Conservation (phyloP, 805 yeast genomes). For the Naumovozyma castellii region DNA sequence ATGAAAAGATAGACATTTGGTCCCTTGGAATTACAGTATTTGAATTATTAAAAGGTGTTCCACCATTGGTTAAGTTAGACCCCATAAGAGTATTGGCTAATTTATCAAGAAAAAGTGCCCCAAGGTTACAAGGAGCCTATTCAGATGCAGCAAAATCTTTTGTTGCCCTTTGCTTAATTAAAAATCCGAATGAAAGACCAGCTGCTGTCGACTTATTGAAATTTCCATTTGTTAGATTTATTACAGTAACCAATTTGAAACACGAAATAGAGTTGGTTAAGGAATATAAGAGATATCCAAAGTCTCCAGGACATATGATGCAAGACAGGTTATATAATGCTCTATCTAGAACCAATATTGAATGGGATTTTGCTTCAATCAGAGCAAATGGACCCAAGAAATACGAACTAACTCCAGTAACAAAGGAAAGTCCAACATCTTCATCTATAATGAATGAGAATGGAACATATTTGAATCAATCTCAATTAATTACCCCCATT, state of each 20-base stretch:
- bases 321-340: conserved; percentile 23
- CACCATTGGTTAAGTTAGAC: conserved; percentile 65
- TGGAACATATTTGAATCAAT: conserved; percentile 12
- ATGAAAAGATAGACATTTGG: conserved; percentile 91
- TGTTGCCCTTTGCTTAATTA: conserved; percentile 54
- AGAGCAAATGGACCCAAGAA: not conserved
- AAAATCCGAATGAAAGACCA: conserved; percentile 59
- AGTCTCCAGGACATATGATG: conserved; percentile 34
- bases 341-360: conserved; percentile 7
- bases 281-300: conserved; percentile 8
- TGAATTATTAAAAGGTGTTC: conserved; percentile 73
- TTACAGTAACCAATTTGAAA: conserved; percentile 31
- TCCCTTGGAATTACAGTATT: conserved; percentile 87
- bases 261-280: conserved; percentile 33
- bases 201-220: conserved; percentile 46
- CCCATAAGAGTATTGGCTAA: conserved; percentile 64
- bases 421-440: conserved; percentile 11
- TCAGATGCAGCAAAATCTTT: conserved; percentile 39
- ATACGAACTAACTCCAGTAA: conserved; percentile 2
- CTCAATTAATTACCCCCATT: conserved; percentile 15
- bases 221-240: conserved; percentile 40
- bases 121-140: conserved; percentile 25
- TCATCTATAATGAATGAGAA: conserved; percentile 7
- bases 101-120: conserved; percentile 32
- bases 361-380: conserved; percentile 1